Percentiles rank a stretch among this genome's conserved stretches.
Conservation (phyloP, 208 protist species). For the Leishmania arabica region DNA sequence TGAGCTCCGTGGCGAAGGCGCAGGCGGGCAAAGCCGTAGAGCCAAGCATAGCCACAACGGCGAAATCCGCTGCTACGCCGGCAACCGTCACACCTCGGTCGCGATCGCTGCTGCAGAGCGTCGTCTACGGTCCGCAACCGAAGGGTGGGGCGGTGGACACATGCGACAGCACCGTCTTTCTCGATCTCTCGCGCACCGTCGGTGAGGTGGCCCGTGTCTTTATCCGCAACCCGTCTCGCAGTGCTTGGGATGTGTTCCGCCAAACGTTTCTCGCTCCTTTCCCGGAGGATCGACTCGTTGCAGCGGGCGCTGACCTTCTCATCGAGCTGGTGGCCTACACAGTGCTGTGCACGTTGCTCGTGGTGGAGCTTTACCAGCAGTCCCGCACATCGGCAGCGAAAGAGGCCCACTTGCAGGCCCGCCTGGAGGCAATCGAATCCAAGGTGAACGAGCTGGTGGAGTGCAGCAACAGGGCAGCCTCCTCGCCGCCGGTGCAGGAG, state of each 20-base stretch:
- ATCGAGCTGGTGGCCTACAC: conserved; percentile 80
- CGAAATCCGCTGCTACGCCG: conserved; percentile 1
- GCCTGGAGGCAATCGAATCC: conserved; percentile 69
- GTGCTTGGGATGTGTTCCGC: conserved; percentile 74
- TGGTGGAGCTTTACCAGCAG: conserved; percentile 65
- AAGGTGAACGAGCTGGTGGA: conserved; percentile 82
- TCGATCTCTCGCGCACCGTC: conserved; percentile 45
- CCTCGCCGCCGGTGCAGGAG: conserved; percentile 30
- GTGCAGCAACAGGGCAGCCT: conserved; percentile 19
- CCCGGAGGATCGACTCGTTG: conserved; percentile 73
- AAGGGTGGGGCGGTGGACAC: conserved; percentile 36
- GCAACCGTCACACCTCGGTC: conserved; percentile 67
- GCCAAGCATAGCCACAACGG: neutral
- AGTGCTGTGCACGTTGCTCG: conserved; percentile 62
- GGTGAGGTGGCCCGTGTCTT: conserved; percentile 68
- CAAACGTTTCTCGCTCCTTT: conserved; percentile 69
- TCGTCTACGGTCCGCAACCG: conserved; percentile 59
- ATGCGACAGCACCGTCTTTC: conserved; percentile 60
- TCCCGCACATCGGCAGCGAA: conserved; percentile 51
- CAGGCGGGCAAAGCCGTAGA: neutral
- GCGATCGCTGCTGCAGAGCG: conserved; percentile 60
- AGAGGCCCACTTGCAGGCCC: conserved; percentile 55
- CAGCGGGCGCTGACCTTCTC: conserved; percentile 75
- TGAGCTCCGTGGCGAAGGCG: neutral
- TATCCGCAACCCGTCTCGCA: conserved; percentile 68